Percentiles rank a stretch among this genome's conserved stretches.
phyloP scores from a whole-genome alignment of 1,139 yeast genomes.

The Scheffersomyces quercinus region DNA sequence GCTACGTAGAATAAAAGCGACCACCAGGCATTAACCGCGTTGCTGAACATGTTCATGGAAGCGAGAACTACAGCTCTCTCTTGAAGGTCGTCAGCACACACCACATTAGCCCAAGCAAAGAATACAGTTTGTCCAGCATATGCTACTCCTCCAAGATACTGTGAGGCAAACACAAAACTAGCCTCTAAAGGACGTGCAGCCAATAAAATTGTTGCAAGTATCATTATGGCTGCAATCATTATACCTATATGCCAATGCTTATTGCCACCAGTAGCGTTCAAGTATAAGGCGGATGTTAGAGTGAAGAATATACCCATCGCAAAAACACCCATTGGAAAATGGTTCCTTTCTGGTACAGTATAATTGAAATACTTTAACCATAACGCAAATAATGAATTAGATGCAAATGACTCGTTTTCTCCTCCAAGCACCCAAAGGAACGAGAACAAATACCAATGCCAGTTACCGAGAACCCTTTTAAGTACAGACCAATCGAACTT shows the following conservation, averaged over 20 bases:
- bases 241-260: constrained; percentile 53
- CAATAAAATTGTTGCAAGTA: constrained; percentile 48
- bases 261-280: constrained; percentile 50
- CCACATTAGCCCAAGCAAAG: constrained; percentile 62
- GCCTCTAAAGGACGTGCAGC: constrained; percentile 30
- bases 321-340: constrained; percentile 58
- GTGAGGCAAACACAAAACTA: constrained; percentile 50
- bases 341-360: constrained; percentile 48
- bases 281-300: constrained; percentile 44
- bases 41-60: constrained; percentile 64
- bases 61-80: constrained; percentile 60
- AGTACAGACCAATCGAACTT: constrained; percentile 44
- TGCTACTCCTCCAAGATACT: constrained; percentile 52
- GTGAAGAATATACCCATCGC: constrained; percentile 56
- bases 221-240: constrained; percentile 37
- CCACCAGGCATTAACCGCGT: constrained; percentile 69
- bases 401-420: constrained; percentile 54
- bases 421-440: constrained; percentile 62
- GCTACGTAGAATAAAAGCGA: constrained; percentile 53
- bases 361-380: constrained; percentile 49
- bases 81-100: constrained; percentile 53
- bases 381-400: constrained; percentile 53
- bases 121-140: constrained; percentile 60
- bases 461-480: constrained; percentile 49
- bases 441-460: constrained; percentile 63